A percentile compares a stretch with the other conserved stretches of the same genome.
Evolutionary conservation across 352 stramenopile species (phyloP).

Genomic region (Phytophthora melonis): DNA sequence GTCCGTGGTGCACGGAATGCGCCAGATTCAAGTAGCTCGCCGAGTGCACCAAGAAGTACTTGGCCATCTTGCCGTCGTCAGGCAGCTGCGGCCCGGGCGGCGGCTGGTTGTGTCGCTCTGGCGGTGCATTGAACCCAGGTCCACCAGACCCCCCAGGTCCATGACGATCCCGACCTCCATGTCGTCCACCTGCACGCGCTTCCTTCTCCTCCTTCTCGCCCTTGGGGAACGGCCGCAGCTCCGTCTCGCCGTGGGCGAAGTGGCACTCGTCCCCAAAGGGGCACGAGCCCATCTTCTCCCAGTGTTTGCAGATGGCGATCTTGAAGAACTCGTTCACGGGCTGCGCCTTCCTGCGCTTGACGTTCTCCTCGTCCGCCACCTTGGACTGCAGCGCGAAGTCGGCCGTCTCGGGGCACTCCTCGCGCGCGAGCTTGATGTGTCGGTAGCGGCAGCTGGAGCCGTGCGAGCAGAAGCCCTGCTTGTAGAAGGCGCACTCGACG

Average conservation of each 20-base stretch:
- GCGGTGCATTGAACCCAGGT: not conserved
- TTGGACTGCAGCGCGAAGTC: constrained; percentile 96
- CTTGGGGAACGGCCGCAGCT: constrained; percentile 91
- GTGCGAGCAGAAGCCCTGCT: constrained; percentile 98
- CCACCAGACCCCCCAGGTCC: constrained; percentile 10
- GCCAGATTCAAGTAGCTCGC: constrained; percentile 87
- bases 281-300: constrained; percentile 95
- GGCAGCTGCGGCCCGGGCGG: constrained; percentile 50
- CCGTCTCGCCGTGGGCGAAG: constrained; percentile 96
- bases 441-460: constrained; percentile 96
- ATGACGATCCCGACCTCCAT: constrained; percentile 4
- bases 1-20: constrained; percentile 77
- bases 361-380: constrained; percentile 91
- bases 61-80: constrained; percentile 78
- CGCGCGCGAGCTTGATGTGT: constrained; percentile 93
- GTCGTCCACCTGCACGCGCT: constrained; percentile 14
- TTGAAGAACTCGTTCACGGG: constrained; percentile 98
- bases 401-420: constrained; percentile 93
- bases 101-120: constrained; percentile 3
- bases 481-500: constrained; percentile 98
- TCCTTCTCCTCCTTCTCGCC: constrained; percentile 59
- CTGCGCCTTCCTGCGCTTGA: constrained; percentile 87
- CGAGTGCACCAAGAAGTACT: constrained; percentile 88
- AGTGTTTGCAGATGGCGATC: constrained; percentile 98
- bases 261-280: constrained; percentile 97